phyloP scores from a whole-genome alignment of 768 basidiomycete genomes.

The Filobasidium wieringae region DNA sequence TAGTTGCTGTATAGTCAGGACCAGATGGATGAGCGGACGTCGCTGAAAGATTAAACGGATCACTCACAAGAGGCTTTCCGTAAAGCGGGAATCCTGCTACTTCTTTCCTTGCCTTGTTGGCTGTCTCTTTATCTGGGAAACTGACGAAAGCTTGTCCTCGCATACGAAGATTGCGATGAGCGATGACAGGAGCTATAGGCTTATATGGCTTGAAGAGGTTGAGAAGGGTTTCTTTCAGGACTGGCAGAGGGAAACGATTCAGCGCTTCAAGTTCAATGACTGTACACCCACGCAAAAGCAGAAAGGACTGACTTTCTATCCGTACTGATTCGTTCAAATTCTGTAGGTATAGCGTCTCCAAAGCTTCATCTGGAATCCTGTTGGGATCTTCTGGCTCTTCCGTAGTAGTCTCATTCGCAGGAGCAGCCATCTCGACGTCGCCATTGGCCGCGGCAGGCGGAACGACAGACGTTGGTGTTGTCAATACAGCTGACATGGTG shows the following conservation, averaged over 20 bases:
- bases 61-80: conserved; percentile 82
- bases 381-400: conserved; percentile 23
- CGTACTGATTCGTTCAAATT: conserved; percentile 78
- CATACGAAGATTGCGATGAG: conserved; percentile 90
- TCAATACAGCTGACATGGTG: too few species aligned
- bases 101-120: conserved; percentile 79
- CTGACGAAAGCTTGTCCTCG: conserved; percentile 96
- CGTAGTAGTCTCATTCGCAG: background rate
- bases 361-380: conserved; percentile 38
- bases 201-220: conserved; percentile 89
- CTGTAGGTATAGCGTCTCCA: conserved; percentile 89
- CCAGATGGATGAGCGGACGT: background rate
- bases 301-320: conserved; percentile 32
- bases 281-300: background rate
- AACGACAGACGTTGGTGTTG: background rate
- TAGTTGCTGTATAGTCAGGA: conserved; percentile 58
- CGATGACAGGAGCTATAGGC: conserved; percentile 85
- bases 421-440: background rate
- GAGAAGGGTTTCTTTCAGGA: conserved; percentile 74
- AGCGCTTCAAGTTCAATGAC: background rate
- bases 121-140: conserved; percentile 68
- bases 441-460: background rate
- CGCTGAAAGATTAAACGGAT: background rate
- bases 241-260: conserved; percentile 38
- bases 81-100: conserved; percentile 89